Conservation (phyloP, 2,329 filamentous ascomycete species). For the Trichoderma guizhouense region DNA sequence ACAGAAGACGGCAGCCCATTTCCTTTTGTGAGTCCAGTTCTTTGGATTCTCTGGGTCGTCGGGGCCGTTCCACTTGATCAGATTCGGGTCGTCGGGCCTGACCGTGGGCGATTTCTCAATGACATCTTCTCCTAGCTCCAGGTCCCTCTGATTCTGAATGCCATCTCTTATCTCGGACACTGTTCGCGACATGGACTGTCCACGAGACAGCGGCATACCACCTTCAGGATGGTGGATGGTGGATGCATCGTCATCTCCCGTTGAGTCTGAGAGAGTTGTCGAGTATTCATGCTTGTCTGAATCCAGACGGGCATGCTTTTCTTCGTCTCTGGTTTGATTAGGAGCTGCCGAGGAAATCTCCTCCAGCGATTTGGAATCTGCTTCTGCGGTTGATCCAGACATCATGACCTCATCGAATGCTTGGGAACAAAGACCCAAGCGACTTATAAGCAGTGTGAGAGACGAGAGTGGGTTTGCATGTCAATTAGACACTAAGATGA, state of each 20-base stretch:
- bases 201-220: not conserved
- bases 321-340: not conserved
- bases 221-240: not conserved
- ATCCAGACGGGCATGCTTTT: not conserved
- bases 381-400: not conserved
- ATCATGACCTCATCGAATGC: not conserved
- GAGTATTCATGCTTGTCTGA: not conserved
- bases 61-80: conserved; percentile 51
- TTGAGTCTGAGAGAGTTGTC: not conserved
- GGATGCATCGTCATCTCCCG: not conserved
- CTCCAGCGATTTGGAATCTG: not conserved
- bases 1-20: conserved; percentile 53
- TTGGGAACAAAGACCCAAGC: not conserved
- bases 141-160: conserved; percentile 33
- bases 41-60: conserved; percentile 49
- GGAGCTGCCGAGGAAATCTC: not conserved
- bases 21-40: conserved; percentile 54
- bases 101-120: conserved; percentile 25
- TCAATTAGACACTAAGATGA: not conserved
- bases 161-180: conserved; percentile 41
- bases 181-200: conserved; percentile 28
- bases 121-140: conserved; percentile 31
- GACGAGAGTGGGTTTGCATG: not conserved
- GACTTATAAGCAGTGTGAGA: not conserved
- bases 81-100: conserved; percentile 33